phyloP scores from a whole-genome alignment of 352 stramenopile genomes.

The Discostella stelligera region DNA sequence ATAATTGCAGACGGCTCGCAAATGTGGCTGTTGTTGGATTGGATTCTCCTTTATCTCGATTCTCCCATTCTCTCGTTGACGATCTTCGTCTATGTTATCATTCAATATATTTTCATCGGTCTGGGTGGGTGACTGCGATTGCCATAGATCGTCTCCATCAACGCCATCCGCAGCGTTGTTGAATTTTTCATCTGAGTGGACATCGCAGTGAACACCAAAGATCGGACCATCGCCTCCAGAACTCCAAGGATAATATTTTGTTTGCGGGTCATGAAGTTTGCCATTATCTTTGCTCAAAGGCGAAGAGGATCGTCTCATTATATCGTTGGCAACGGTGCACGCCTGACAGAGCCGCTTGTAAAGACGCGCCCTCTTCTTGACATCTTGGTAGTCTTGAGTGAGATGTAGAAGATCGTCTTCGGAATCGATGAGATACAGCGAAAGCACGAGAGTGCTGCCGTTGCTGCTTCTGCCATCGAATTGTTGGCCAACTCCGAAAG shows the following conservation, averaged over 20 bases:
- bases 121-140: slow-evolving; percentile 7
- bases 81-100: not conserved
- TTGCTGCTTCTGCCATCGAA: slow-evolving; percentile 1
- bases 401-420: slow-evolving; percentile 23
- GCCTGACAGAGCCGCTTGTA: slow-evolving; percentile 25
- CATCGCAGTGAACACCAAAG: slow-evolving; percentile 58
- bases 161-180: slow-evolving; percentile 8
- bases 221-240: slow-evolving; percentile 64
- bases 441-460: slow-evolving; percentile 29
- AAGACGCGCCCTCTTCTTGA: slow-evolving; percentile 16
- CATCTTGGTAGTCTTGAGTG: not conserved
- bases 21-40: slow-evolving; percentile 42
- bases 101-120: not conserved
- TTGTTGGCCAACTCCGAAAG: not conserved
- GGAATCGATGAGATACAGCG: slow-evolving; percentile 36
- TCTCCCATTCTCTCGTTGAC: not conserved
- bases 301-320: slow-evolving; percentile 10
- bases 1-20: slow-evolving; percentile 64
- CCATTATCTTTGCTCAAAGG: not conserved
- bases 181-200: slow-evolving; percentile 10
- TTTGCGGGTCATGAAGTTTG: slow-evolving; percentile 22
- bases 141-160: slow-evolving; percentile 37
- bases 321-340: slow-evolving; percentile 26
- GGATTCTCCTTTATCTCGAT: not conserved
- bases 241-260: slow-evolving; percentile 46